Conservation (phyloP, 1,139 yeast genomes). For the Lodderomyces theae region DNA sequence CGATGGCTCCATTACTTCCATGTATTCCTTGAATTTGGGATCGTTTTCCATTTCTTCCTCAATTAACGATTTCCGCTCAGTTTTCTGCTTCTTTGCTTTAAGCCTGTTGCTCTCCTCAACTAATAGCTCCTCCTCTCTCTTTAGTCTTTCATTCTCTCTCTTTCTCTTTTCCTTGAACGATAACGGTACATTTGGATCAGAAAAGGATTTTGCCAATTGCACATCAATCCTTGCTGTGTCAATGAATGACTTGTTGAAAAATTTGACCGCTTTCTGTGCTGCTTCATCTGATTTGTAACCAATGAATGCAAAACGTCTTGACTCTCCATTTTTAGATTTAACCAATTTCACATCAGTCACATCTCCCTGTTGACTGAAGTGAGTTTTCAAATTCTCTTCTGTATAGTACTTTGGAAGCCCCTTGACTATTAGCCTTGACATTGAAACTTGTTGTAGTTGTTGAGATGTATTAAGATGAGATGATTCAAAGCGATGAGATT, state of each 20-base stretch:
- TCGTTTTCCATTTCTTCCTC: constrained; percentile 62
- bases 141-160: constrained; percentile 51
- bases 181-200: constrained; percentile 77
- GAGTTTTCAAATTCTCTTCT: constrained; percentile 70
- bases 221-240: constrained; percentile 82
- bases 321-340: constrained; percentile 77
- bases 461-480: not conserved
- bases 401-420: constrained; percentile 80
- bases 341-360: constrained; percentile 88
- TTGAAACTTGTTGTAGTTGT: too few species aligned
- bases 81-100: constrained; percentile 21
- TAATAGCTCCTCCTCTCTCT: constrained; percentile 53
- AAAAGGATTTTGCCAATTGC: constrained; percentile 77
- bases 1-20: constrained; percentile 81
- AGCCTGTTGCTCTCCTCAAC: constrained; percentile 41
- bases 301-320: constrained; percentile 89
- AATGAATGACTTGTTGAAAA: constrained; percentile 73
- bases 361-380: constrained; percentile 59
- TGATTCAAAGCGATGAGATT: constrained; percentile 1
- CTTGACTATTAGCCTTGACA: constrained; percentile 96
- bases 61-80: constrained; percentile 28
- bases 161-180: constrained; percentile 65
- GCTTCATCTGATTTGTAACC: constrained; percentile 74
- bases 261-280: constrained; percentile 75
- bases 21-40: constrained; percentile 71